A percentile compares a stretch with the other conserved stretches of the same genome.
These are phyloP conservation scores for Physcomitrellopsis africana DNA, from an alignment of 225 moss, liverwort and hornwort species.

Conservation along the genomic window DNA sequence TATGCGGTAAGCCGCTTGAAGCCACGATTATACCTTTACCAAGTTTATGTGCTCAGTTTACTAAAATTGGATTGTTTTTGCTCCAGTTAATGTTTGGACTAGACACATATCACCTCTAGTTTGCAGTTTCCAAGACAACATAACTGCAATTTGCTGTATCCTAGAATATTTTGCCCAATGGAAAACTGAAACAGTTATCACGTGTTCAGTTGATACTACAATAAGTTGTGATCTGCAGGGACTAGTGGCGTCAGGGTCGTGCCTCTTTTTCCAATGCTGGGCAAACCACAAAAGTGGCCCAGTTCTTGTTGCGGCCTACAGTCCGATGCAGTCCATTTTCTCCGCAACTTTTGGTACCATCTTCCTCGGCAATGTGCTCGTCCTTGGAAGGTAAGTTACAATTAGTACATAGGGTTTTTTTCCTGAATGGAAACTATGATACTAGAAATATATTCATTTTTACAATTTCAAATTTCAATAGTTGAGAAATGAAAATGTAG, in stretches of 20 bases:
- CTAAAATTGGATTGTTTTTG: not conserved
- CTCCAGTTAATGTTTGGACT: not conserved
- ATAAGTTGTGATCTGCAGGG: conserved; percentile 50
- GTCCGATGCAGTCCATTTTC: conserved; percentile 59
- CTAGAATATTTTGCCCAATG: not conserved
- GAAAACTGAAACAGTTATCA: not conserved
- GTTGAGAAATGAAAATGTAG: not conserved
- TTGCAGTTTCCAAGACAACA: not conserved
- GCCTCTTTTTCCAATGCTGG: conserved; percentile 64
- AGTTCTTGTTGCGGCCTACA: conserved; percentile 64
- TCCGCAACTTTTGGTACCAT: conserved; percentile 49
- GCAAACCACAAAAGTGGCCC: conserved; percentile 69
- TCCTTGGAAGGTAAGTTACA: conserved; percentile 57
- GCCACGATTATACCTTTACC: not conserved
- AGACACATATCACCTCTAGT: not conserved
- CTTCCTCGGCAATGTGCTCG: conserved; percentile 60
- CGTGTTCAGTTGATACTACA: not conserved
- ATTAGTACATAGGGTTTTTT: not conserved
- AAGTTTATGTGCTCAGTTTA: not conserved
- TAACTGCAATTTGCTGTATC: not conserved
- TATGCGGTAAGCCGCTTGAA: conserved; percentile 54
- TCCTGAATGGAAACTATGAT: not conserved
- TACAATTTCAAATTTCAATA: not conserved
- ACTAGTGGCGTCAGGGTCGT: conserved; percentile 59
- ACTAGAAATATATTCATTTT: not conserved